Evolutionary conservation across 441 rosid species (phyloP).

Genomic region (Cnidoscolus chayamansa): DNA sequence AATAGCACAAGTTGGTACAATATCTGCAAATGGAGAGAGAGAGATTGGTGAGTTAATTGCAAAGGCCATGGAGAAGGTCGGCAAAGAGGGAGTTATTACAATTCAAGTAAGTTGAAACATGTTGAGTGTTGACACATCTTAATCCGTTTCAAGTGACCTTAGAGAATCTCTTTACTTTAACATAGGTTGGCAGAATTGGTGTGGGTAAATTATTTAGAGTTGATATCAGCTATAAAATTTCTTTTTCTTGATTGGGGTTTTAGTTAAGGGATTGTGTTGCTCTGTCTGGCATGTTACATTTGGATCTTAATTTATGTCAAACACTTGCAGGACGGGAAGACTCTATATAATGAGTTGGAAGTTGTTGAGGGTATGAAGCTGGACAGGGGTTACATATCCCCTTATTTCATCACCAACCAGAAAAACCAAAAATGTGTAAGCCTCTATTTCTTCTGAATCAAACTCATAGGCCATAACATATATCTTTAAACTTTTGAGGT

Average conservation of each 20-base stretch:
- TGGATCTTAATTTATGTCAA: neutral
- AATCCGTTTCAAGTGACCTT: neutral
- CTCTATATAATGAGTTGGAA: constrained; percentile 73
- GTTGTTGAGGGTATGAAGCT: constrained; percentile 93
- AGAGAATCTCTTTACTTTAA: neutral
- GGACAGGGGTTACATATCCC: constrained; percentile 86
- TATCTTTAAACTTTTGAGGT: neutral
- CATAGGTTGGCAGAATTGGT: neutral
- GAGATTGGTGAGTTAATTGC: constrained; percentile 91
- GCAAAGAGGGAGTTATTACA: constrained; percentile 91
- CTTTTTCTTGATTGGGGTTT: neutral
- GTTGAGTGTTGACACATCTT: neutral
- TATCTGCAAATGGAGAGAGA: constrained; percentile 86
- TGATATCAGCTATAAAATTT: neutral
- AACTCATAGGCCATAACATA: neutral
- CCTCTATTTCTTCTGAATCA: constrained; percentile 6
- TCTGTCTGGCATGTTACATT: neutral
- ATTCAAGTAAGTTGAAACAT: constrained; percentile 50
- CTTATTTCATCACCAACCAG: constrained; percentile 77
- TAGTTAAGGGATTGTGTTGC: neutral
- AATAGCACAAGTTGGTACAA: constrained; percentile 91
- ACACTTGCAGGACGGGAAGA: constrained; percentile 68
- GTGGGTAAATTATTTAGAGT: neutral
- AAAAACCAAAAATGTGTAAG: constrained; percentile 91
- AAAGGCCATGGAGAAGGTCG: constrained; percentile 93